Evolutionary conservation across 2,329 filamentous ascomycete genomes (phyloP).

Genomic region (Calonectria pseudoturangicola): DNA sequence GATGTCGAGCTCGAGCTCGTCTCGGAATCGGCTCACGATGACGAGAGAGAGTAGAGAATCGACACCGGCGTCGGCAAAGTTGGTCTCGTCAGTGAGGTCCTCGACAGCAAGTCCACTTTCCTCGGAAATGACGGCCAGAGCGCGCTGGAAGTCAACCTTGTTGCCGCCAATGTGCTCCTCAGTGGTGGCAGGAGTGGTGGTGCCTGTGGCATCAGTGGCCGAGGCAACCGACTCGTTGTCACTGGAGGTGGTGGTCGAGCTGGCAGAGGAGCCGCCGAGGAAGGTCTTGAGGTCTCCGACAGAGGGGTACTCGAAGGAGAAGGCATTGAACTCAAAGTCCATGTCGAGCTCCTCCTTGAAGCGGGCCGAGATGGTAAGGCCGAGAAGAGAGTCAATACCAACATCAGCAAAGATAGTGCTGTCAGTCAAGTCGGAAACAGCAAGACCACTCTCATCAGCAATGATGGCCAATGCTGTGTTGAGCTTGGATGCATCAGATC

Average conservation of each 20-base stretch:
- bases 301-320: conserved; percentile 71
- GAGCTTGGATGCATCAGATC: conserved; percentile 9
- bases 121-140: conserved; percentile 59
- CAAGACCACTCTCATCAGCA: conserved; percentile 47
- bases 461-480: conserved; percentile 42
- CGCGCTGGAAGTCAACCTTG: conserved; percentile 44
- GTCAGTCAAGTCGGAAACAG: conserved; percentile 68
- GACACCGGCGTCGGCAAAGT: conserved; percentile 75
- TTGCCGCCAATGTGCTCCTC: conserved; percentile 32
- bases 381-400: conserved; percentile 78
- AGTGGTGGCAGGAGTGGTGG: conserved; percentile 8
- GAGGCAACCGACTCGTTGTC: not conserved
- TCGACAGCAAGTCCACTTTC: conserved; percentile 73
- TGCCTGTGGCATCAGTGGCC: not conserved
- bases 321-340: conserved; percentile 71
- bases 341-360: conserved; percentile 76
- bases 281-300: conserved; percentile 70
- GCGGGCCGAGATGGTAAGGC: conserved; percentile 73
- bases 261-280: conserved; percentile 34
- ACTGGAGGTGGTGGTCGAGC: conserved; percentile 41
- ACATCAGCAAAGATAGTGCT: conserved; percentile 74
- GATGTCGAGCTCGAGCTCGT: conserved; percentile 73
- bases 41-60: conserved; percentile 76
- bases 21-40: conserved; percentile 26
- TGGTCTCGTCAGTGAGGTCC: conserved; percentile 74